Evolutionary conservation across 1,139 yeast species (phyloP), one percentile per base, ranked within the genome.

Genomic region (Blastobotrys malaysiensis): DNA sequence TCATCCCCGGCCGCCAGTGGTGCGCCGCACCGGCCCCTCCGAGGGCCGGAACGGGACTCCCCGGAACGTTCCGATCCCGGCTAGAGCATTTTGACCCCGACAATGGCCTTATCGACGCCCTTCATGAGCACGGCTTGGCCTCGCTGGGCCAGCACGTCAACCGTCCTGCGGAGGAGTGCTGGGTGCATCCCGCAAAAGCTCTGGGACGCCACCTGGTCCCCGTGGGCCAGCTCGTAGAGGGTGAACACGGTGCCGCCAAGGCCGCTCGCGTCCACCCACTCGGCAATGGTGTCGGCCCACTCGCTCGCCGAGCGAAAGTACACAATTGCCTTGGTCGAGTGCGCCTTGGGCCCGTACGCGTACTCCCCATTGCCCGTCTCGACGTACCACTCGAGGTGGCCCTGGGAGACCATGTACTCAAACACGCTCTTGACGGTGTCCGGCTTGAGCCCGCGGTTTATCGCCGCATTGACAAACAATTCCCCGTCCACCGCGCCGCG

Each of bases 231-330:
- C 68, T 93, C 99, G 69, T 87, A 91, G 9, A 90, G 70, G 0
- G 99, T 93, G 54, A 93, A 72, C 1, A 93, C 86, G 0, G 84
- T 75, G 5, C 90, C 90, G 55, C 79, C 74, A 67, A 89, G 96
- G 0, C 97, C 97, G 0, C 91, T 79, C 14, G 76, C 74, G 54
- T 85, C 91, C 19, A 88, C 76, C 85, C 86, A 84, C 48, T 80
- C 79, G 31, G 73, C 61, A 1, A 85, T 67, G 39, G 79, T 65
- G 14, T 82, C 79, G 0, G 90, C 88, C 96, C 97, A 88, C 57
- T 88, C 95, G 16, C 77, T 83, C 9, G 87, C 74, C 13, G 81
- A 74, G 58, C 83, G 78, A 91, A 96, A 89, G 61, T 82, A 82
- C 4, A 91, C 75, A 4, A 83, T 66, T 11, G 81, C 83, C 68